phyloP scores from a whole-genome alignment of 2,329 filamentous ascomycete species.

The Colletotrichum truncatum region DNA sequence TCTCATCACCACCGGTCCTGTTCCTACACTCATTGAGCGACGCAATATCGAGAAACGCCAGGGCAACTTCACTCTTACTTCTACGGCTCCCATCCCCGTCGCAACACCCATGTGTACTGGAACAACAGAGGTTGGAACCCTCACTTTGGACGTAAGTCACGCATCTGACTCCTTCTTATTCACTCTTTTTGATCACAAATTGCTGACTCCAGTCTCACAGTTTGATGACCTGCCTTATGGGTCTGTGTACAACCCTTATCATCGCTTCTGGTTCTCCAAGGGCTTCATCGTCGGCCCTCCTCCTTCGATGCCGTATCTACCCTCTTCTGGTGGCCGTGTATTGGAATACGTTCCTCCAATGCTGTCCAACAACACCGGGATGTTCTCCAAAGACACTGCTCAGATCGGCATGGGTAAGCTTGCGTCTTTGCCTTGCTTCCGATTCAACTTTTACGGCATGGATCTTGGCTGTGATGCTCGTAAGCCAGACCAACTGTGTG shows the following conservation, averaged over 20 bases:
- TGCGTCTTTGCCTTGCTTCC: conserved; percentile 46
- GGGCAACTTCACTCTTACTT: background rate
- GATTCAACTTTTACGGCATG: conserved; percentile 50
- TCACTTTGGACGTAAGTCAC: conserved; percentile 46
- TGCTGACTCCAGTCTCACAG: conserved; percentile 34
- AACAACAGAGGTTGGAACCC: conserved; percentile 43
- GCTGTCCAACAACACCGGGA: conserved; percentile 34
- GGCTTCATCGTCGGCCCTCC: conserved; percentile 50
- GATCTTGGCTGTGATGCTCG: conserved; percentile 43
- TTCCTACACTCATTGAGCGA: background rate
- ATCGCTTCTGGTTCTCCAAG: conserved; percentile 52
- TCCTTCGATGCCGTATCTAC: conserved; percentile 42
- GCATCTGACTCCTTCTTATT: conserved; percentile 28
- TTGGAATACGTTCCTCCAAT: conserved; percentile 50
- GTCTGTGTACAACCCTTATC: conserved; percentile 49
- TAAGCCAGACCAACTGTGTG: conserved; percentile 44
- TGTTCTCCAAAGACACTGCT: conserved; percentile 45
- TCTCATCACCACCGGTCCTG: background rate
- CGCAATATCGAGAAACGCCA: conserved; percentile 6
- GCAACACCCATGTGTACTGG: conserved; percentile 30
- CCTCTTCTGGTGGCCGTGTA: conserved; percentile 50
- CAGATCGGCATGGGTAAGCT: conserved; percentile 51
- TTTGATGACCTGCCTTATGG: conserved; percentile 47
- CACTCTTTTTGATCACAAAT: background rate
- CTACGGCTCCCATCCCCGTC: conserved; percentile 16